A percentile compares a stretch with the other conserved stretches of the same genome.
These are phyloP conservation scores for Fusarium heterosporum DNA, from an alignment of 2,329 filamentous ascomycete species.

Conservation along the genomic window DNA sequence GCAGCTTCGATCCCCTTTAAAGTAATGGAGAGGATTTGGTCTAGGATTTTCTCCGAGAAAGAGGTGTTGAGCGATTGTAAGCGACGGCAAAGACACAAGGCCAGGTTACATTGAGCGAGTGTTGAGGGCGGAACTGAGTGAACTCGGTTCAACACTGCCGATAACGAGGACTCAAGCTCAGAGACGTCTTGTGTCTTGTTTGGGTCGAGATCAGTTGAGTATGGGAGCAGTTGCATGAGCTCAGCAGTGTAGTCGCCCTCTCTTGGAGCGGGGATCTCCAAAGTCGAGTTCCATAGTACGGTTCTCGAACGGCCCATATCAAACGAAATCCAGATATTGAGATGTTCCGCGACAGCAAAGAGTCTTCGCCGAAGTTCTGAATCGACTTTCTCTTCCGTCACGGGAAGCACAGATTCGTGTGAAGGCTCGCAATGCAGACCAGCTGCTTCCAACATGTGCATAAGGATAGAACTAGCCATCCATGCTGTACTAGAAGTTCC, in stretches of 20 bases:
- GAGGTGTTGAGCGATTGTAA: slow-evolving; percentile 62
- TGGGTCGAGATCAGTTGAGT: slow-evolving; percentile 66
- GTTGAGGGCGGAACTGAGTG: slow-evolving; percentile 58
- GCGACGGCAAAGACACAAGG: slow-evolving; percentile 66
- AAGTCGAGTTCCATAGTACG: slow-evolving; percentile 58
- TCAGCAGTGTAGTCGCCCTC: slow-evolving; percentile 59
- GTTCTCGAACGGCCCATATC: slow-evolving; percentile 68
- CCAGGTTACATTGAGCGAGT: slow-evolving; percentile 65
- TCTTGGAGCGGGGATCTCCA: slow-evolving; percentile 53
- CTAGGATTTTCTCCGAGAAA: slow-evolving; percentile 57
- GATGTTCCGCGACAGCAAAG: slow-evolving; percentile 64
- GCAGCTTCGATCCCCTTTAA: slow-evolving; percentile 61
- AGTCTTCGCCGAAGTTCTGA: slow-evolving; percentile 57
- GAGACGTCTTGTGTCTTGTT: slow-evolving; percentile 55
- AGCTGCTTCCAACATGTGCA: slow-evolving; percentile 69
- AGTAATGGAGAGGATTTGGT: slow-evolving; percentile 60
- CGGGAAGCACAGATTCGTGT: slow-evolving; percentile 43
- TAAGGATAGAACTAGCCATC: slow-evolving; percentile 68
- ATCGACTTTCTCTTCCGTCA: slow-evolving; percentile 46
- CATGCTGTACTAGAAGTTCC: slow-evolving; percentile 65
- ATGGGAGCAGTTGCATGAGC: slow-evolving; percentile 63
- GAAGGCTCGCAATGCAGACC: slow-evolving; percentile 58
- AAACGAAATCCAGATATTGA: slow-evolving; percentile 70
- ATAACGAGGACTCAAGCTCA: slow-evolving; percentile 58
- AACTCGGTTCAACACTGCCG: slow-evolving; percentile 53